Evolutionary conservation across 257 asterid species (phyloP), one percentile per base, ranked within the genome.

Genomic region (Solanum raphanifolium): DNA sequence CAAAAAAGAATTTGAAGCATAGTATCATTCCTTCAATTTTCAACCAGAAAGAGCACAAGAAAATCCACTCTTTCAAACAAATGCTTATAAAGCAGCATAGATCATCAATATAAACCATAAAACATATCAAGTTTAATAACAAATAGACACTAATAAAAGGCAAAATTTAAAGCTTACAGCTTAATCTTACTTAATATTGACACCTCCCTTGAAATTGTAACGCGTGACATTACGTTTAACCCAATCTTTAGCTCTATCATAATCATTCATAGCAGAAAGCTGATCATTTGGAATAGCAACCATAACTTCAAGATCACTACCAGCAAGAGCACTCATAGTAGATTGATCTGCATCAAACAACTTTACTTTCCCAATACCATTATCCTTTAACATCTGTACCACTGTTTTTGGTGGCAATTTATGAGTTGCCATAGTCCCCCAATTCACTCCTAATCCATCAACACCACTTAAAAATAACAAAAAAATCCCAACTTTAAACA

Each of bases 371-470:
- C 76, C 89, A 35, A 95, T 94, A 3, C 94, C 97, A 83, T 94
- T 95, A 89, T 95, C 97, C 29, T 85, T 87, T 76, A 94, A 89
- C 89, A 94, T 86, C 82, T 94, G 93, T 81, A 94, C 97, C 89
- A 95, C 97, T 48, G 68, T 91, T 36, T 91, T 92, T 5, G 98
- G 94, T 35, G 93, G 94, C 92, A 95, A 83, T 89, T 90, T 91
- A 92, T 95, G 96, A 20, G 88, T 83, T 2, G 98, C 97, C 98
- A 94, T 94, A 6, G 98, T 95, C 2, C 98, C 98, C 96, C 96
- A 94, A 88, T 95, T 95, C 90, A 94, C 96, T 23, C 98, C 98
- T 3, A 95, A 90, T 83, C 98, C 89, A 75, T 90, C 92, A 55
- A 82, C 86, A 31, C 20, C 43, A 31, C 86, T 46, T 20, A 46